Percentiles rank a stretch among this genome's conserved stretches.
These are phyloP conservation scores for Xeromyces bisporus DNA, from an alignment of 495 filamentous ascomycete genomes.

Conservation along the genomic window DNA sequence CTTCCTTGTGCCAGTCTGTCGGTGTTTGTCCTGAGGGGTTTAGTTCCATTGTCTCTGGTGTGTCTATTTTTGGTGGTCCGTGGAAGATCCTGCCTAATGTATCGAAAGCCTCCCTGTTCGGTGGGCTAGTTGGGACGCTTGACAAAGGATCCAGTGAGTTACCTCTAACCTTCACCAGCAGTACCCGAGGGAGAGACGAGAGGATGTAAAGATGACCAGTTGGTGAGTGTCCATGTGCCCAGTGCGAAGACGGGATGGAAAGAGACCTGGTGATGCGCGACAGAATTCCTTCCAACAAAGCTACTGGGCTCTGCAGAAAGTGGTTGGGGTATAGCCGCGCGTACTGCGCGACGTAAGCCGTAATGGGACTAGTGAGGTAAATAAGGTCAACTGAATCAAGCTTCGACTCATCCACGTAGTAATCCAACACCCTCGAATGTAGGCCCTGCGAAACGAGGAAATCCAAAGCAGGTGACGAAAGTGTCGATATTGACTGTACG, in stretches of 20 bases:
- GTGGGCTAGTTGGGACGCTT: conserved; percentile 30
- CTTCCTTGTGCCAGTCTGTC: conserved; percentile 27
- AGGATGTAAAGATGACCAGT: conserved; percentile 39
- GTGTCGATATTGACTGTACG: conserved; percentile 22
- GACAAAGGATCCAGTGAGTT: conserved; percentile 29
- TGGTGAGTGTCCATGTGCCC: conserved; percentile 33
- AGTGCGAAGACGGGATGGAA: conserved; percentile 27
- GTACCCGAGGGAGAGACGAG: conserved; percentile 36
- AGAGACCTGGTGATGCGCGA: conserved; percentile 27
- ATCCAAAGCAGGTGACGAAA: conserved; percentile 36
- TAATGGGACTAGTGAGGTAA: conserved; percentile 36
- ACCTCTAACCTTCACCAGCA: conserved; percentile 33
- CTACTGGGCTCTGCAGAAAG: conserved; percentile 26
- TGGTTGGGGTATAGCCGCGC: conserved; percentile 37
- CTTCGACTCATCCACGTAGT: conserved; percentile 35
- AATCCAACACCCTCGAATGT: conserved; percentile 31
- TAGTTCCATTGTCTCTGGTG: conserved; percentile 15
- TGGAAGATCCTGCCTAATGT: conserved; percentile 38
- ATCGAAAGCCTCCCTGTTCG: conserved; percentile 36
- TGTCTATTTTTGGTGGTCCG: conserved; percentile 23
- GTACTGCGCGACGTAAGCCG: conserved; percentile 41
- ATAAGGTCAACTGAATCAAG: conserved; percentile 33
- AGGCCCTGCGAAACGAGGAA: conserved; percentile 36
- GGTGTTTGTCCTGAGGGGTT: conserved; percentile 19
- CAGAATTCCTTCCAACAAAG: conserved; percentile 27